Evolutionary conservation across 306 rosid species (phyloP), one percentile per base, ranked within the genome.

Genomic region (Fagus sylvatica): DNA sequence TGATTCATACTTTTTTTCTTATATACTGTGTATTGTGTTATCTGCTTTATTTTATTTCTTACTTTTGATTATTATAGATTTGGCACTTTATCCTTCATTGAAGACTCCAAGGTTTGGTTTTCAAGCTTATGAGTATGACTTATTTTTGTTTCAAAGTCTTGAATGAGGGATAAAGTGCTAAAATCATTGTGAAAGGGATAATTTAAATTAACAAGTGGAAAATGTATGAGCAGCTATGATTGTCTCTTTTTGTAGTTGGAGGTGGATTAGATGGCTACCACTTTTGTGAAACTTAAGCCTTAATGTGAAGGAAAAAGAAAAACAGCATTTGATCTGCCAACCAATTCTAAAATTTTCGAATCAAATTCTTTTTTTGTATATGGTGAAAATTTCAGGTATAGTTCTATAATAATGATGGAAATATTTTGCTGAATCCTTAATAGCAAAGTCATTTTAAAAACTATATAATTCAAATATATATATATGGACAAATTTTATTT

Each of bases 1-100:
- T 81, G 84, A 83, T 87, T 83, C 76, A 56, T 68, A 70, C 80
- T 85, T 85, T 87, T 83, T 16, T 76, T 22, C 33, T 67, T 30
- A 12, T 56, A 16, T 56, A 76, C 37, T 36, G 22, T 51, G 10
- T 46, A 76, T 67, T 76, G 60, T 74, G 41, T 65, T 57, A 69
- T 73, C 79, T 79, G 73, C 83, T 85, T 86, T 83, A 60, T 64
- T 80, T 84, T 10, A 46, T 67, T 67, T 55, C 71, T 40, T 68
- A 67, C 79, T 83, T 67, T 69, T 78, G 76, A 22, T 71, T 55
- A 66, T 79, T 74, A 78, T 84, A 39, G 42, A 71, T 71, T 81
- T 74, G 28, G 15, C 83, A 77, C 87, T 80, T 91, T 87, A 79
- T 76, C 86, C 83, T 74, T 77, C 81, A 66, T 71, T 49, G 51